Percentiles rank a stretch among this genome's conserved stretches.
Conservation (phyloP, 1,284 basidiomycete species). For the Naganishia cerealis region DNA sequence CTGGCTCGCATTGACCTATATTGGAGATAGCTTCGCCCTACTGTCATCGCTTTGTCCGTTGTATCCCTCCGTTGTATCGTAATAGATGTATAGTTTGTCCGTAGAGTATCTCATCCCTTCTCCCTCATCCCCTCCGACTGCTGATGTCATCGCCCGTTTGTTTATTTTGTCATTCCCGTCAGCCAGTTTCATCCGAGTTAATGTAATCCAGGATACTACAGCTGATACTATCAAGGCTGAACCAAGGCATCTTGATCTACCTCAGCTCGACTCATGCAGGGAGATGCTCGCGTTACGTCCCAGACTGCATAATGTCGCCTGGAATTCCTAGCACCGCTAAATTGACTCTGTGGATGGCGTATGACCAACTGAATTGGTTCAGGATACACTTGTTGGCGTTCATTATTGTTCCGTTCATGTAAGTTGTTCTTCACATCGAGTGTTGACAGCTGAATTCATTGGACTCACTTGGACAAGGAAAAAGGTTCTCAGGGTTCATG, state of each 20-base stretch:
- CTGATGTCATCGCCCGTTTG: not conserved
- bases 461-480: not conserved
- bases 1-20: no score
- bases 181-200: slow-evolving; percentile 6
- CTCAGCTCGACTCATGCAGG: not conserved
- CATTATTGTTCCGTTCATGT: slow-evolving; percentile 42
- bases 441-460: not conserved
- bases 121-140: not conserved
- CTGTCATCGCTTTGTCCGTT: no score
- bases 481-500: slow-evolving; percentile 39
- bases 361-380: slow-evolving; percentile 46
- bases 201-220: not conserved
- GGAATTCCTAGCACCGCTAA: slow-evolving; percentile 8
- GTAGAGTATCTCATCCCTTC: not conserved
- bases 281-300: not conserved
- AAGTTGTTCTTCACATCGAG: not conserved
- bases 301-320: not conserved
- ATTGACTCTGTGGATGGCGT: slow-evolving; percentile 9
- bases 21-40: no score
- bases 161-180: slow-evolving; percentile 4
- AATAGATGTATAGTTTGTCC: no score
- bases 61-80: no score
- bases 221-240: not conserved
- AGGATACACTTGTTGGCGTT: slow-evolving; percentile 45
- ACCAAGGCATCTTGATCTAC: not conserved